Evolutionary conservation across 495 filamentous ascomycete genomes (phyloP).

Genomic region (Amorphotheca resinae): DNA sequence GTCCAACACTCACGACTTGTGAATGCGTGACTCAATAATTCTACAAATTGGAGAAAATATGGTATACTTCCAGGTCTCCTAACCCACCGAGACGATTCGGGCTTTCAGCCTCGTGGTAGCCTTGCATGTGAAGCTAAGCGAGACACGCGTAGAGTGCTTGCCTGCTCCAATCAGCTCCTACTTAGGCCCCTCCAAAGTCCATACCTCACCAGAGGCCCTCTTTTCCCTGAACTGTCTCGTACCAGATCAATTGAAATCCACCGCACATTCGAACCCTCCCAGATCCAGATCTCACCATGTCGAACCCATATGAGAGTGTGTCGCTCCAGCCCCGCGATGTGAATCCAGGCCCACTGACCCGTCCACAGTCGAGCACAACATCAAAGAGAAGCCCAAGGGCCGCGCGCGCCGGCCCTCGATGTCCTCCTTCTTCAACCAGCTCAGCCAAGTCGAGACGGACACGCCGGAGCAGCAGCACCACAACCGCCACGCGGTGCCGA

Average conservation of each 20-base stretch:
- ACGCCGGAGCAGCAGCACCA: constrained; percentile 29
- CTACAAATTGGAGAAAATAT: too few species aligned
- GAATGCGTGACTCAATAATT: too few species aligned
- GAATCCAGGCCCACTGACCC: neutral
- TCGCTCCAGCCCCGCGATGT: neutral
- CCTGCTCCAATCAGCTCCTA: neutral
- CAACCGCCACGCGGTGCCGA: constrained; percentile 49
- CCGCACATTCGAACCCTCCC: neutral
- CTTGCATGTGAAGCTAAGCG: neutral
- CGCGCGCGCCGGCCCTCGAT: constrained; percentile 62
- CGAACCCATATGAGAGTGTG: constrained; percentile 16
- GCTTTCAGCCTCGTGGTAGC: neutral
- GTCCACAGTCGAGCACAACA: constrained; percentile 74
- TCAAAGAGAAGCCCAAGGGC: constrained; percentile 30
- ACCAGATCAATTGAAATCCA: neutral
- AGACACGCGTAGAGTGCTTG: neutral
- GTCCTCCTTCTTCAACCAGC: constrained; percentile 73
- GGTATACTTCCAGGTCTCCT: too few species aligned
- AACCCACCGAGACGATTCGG: too few species aligned
- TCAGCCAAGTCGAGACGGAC: constrained; percentile 47
- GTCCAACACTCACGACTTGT: too few species aligned
- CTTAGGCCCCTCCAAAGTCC: too few species aligned
- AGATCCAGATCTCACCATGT: constrained; percentile 5
- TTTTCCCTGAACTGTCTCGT: neutral
- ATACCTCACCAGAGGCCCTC: neutral